Conservation (phyloP, 768 basidiomycete species). For the Chiua virens region DNA sequence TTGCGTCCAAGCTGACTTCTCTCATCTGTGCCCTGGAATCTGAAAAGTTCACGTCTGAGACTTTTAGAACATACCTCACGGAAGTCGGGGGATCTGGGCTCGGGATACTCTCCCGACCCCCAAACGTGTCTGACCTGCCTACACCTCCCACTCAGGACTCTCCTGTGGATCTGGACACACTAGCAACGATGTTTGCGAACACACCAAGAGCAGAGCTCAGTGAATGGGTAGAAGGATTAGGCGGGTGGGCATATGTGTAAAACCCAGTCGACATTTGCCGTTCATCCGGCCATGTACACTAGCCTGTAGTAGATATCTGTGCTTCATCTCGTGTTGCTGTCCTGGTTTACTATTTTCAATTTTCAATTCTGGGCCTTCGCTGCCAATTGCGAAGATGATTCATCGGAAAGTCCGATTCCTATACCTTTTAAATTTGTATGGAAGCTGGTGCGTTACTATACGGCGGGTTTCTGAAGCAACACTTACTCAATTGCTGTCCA, state of each 20-base stretch:
- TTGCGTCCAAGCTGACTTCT: conserved; percentile 52
- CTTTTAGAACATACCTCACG: conserved; percentile 67
- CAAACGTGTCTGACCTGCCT: conserved; percentile 11
- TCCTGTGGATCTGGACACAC: conserved; percentile 5
- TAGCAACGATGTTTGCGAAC: conserved; percentile 25
- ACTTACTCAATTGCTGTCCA: no score
- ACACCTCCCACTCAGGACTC: conserved; percentile 26
- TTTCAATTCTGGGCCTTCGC: no score
- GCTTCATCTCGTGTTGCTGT: conserved; percentile 9
- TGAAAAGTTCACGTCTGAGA: conserved; percentile 33
- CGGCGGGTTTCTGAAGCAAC: no score
- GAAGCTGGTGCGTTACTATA: no score
- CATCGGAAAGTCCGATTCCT: no score
- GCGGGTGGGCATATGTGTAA: conserved; percentile 43
- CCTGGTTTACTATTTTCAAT: no score
- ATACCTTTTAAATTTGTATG: no score
- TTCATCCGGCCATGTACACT: neutral
- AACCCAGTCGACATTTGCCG: neutral
- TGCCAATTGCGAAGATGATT: no score
- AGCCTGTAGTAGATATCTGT: neutral
- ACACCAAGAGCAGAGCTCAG: conserved; percentile 30
- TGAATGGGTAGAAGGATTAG: conserved; percentile 36
- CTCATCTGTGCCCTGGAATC: conserved; percentile 56
- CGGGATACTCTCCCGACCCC: conserved; percentile 72
- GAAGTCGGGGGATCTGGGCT: conserved; percentile 92